A percentile compares a stretch with the other conserved stretches of the same genome.
Evolutionary conservation across 1,139 yeast species (phyloP).

Genomic region (Nakaseomyces glabratus): DNA sequence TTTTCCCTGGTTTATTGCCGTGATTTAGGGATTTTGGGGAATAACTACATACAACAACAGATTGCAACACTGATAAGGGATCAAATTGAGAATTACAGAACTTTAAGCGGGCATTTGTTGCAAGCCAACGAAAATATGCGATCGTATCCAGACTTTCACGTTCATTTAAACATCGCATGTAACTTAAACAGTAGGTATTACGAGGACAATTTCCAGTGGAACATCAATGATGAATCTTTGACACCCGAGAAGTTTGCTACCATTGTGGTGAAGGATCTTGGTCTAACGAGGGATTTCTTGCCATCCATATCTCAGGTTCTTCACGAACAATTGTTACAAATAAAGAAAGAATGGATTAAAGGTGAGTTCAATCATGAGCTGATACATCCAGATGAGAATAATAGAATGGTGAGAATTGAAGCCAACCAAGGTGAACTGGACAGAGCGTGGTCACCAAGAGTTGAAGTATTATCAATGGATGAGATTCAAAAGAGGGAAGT

Average conservation of each 20-base stretch:
- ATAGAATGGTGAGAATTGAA: constrained; percentile 53
- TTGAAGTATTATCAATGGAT: constrained; percentile 79
- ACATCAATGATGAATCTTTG: constrained; percentile 40
- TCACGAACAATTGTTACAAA: constrained; percentile 66
- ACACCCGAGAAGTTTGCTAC: constrained; percentile 83
- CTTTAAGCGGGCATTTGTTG: constrained; percentile 47
- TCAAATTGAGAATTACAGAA: constrained; percentile 70
- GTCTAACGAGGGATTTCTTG: constrained; percentile 73
- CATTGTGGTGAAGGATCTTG: constrained; percentile 75
- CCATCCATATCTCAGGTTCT: constrained; percentile 86
- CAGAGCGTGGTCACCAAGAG: constrained; percentile 81
- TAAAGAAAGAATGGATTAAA: constrained; percentile 77
- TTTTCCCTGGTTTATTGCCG: constrained; percentile 72
- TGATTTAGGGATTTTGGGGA: constrained; percentile 70
- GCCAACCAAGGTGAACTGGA: constrained; percentile 48
- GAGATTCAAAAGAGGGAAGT: constrained; percentile 93
- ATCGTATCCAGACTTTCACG: constrained; percentile 45
- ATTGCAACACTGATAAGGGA: constrained; percentile 64
- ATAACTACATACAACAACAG: constrained; percentile 45
- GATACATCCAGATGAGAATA: constrained; percentile 47
- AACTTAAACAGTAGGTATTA: constrained; percentile 75
- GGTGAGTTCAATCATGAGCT: constrained; percentile 50
- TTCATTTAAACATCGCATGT: constrained; percentile 71
- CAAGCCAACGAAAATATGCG: constrained; percentile 17
- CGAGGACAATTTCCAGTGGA: constrained; percentile 96